A percentile compares a stretch with the other conserved stretches of the same genome.
These are phyloP conservation scores for Sporothrix schenckii DNA, from an alignment of 2,329 filamentous ascomycete species.

Conservation along the genomic window DNA sequence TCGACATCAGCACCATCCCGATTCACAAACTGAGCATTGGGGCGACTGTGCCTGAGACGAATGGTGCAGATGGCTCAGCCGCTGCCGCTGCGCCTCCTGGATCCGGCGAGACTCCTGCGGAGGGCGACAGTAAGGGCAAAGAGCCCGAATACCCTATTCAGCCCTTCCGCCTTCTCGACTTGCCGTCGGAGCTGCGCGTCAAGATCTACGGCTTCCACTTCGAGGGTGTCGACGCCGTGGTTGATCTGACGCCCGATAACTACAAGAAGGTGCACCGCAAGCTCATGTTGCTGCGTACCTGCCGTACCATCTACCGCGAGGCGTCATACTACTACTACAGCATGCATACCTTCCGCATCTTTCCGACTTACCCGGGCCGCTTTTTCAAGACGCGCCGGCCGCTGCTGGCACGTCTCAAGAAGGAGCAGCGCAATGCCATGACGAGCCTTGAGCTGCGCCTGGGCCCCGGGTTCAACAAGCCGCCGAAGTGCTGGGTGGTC, in stretches of 20 bases:
- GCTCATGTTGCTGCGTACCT: slow-evolving; percentile 64
- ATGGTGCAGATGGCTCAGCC: neutral
- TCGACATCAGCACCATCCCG: slow-evolving; percentile 39
- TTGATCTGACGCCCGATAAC: slow-evolving; percentile 70
- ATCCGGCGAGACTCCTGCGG: neutral
- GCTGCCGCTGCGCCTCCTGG: neutral
- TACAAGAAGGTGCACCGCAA: slow-evolving; percentile 63
- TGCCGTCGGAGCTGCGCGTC: slow-evolving; percentile 71
- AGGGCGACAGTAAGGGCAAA: slow-evolving; percentile 3
- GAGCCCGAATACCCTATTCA: slow-evolving; percentile 38
- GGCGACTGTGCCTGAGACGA: slow-evolving; percentile 37
- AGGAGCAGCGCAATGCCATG: slow-evolving; percentile 61
- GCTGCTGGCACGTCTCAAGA: slow-evolving; percentile 66
- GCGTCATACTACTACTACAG: slow-evolving; percentile 68
- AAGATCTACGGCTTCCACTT: slow-evolving; percentile 70
- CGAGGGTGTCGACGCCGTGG: slow-evolving; percentile 53
- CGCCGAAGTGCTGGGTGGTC: slow-evolving; percentile 71
- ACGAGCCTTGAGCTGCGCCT: slow-evolving; percentile 69
- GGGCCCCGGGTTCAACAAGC: slow-evolving; percentile 71
- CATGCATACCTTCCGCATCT: slow-evolving; percentile 64
- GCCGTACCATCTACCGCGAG: slow-evolving; percentile 63
- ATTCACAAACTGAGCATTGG: slow-evolving; percentile 52
- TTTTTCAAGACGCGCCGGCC: slow-evolving; percentile 76
- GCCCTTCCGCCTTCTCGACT: slow-evolving; percentile 66
- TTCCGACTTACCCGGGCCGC: slow-evolving; percentile 64